Base-by-base conservation (phyloP, 495 filamentous ascomycete species). In the Talaromyces stipitatus region DNA sequence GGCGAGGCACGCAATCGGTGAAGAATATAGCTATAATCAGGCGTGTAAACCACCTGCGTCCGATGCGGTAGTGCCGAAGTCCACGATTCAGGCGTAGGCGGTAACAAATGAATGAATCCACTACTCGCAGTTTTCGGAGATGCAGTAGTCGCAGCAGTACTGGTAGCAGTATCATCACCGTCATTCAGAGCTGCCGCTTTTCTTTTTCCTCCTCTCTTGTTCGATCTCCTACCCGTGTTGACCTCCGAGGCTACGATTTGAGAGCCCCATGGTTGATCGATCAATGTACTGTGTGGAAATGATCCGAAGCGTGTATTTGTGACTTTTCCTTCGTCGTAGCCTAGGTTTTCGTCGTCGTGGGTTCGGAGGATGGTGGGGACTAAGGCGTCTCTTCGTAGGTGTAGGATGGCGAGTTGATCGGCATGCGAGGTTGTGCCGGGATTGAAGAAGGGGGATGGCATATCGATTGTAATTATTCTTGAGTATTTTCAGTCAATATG, bases 11-110 rank as follows among this genome's bases (percentile, higher is more conserved):
- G 83, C 50, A 98, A 77, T 47, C 91, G 80, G 66, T 96, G 90
- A 22, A 98, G 80, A 33, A 98, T 86, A 66, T 94, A 98, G 71
- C 91, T 95, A 72, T 95, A 96, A 69, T 98, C 94, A 9, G 95
- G 91, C 1, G 90, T 96, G 66, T 98, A 98, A 60, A 98, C 94
- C 50, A 98, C 92, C 71, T 98, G 94, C 8, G 94, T 98, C 50
- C 94, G 81, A 68, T 98, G 94, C 2, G 92, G 94, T 33, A 98
- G 79, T 33, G 86, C 89, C 24, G 82, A 72, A 0, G 95, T 98
- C 94, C 94, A 98, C 14, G 87, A 76, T 69, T 98, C 94, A 12
- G 94, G 90, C 0, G 95, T 96, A 0, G 95, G 95, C 26, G 87
- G 89, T 12, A 97, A 78, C 29, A 98, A 66, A 69, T 98, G 92